Percentiles rank a stretch among this genome's conserved stretches.
Evolutionary conservation across 2,329 filamentous ascomycete genomes (phyloP).

Genomic region (Hymenoscyphus linearis): DNA sequence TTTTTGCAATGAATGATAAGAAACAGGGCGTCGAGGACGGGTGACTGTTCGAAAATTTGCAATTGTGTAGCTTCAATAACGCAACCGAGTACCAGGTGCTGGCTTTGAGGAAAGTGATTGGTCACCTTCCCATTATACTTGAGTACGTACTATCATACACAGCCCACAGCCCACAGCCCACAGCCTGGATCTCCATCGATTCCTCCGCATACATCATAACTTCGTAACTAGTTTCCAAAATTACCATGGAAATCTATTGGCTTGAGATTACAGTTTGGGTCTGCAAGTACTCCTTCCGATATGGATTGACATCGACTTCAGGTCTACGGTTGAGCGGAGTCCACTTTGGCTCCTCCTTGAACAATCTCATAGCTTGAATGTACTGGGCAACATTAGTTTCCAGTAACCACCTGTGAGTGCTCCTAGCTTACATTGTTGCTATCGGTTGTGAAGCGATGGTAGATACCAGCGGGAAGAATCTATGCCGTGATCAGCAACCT

Average conservation of each 20-base stretch:
- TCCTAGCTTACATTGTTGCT: conserved; percentile 69
- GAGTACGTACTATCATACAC: conserved; percentile 1
- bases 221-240: not conserved
- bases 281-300: conserved; percentile 70
- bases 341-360: conserved; percentile 99
- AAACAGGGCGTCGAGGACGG: no score
- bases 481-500: conserved; percentile 16
- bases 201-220: not conserved
- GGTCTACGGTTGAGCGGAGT: conserved; percentile 78
- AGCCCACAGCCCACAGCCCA: not conserved
- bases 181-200: not conserved
- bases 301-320: conserved; percentile 73
- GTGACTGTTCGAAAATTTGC: no score
- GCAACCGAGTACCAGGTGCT: no score
- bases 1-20: no score
- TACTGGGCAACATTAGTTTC: conserved; percentile 51
- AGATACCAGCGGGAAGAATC: conserved; percentile 90
- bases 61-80: no score
- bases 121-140: not conserved
- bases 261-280: conserved; percentile 15
- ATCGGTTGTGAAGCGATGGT: conserved; percentile 95
- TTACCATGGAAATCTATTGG: not conserved
- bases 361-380: conserved; percentile 90
- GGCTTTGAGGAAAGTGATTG: not conserved
- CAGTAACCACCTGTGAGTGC: conserved; percentile 1